These are phyloP conservation scores for Paraphoma sp. DNA, from an alignment of 2,329 filamentous ascomycete genomes.

Conservation along the genomic window DNA sequence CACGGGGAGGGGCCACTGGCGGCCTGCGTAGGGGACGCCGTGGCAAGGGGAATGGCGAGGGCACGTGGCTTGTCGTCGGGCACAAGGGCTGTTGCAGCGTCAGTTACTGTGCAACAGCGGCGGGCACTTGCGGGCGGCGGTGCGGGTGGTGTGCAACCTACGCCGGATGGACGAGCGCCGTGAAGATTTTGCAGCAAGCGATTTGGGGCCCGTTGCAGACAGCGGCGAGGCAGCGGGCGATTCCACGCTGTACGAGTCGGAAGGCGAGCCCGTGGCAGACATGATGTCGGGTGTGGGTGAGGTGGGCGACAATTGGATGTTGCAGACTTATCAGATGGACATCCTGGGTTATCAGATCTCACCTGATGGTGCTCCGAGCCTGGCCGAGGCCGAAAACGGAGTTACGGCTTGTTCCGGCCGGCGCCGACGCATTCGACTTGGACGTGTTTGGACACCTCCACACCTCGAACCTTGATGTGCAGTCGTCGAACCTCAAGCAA, in stretches of 20 bases:
- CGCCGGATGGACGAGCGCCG: slow-evolving; percentile 20
- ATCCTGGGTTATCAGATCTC: slow-evolving; percentile 35
- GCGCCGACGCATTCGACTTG: too few relatives aligned
- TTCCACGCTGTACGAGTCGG: slow-evolving; percentile 11
- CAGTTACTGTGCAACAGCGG: slow-evolving; percentile 9
- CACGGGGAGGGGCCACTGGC: slow-evolving; percentile 33
- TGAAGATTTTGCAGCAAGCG: slow-evolving; percentile 16
- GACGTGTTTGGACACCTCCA: too few relatives aligned
- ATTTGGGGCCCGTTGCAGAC: slow-evolving; percentile 6
- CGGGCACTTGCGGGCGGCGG: background rate
- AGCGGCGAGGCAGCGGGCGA: slow-evolving; percentile 20
- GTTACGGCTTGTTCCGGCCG: too few relatives aligned
- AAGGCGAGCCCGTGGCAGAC: background rate
- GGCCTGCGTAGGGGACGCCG: slow-evolving; percentile 33
- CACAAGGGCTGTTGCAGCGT: slow-evolving; percentile 17
- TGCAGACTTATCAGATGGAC: slow-evolving; percentile 33
- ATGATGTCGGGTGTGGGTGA: slow-evolving; percentile 7
- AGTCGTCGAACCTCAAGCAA: too few relatives aligned
- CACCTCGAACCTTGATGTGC: too few relatives aligned
- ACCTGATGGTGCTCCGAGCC: slow-evolving; percentile 14
- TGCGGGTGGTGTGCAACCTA: slow-evolving; percentile 14
- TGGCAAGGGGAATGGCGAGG: slow-evolving; percentile 15
- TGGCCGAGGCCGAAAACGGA: slow-evolving; percentile 22
- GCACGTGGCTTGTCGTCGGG: slow-evolving; percentile 14
- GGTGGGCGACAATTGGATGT: slow-evolving; percentile 12